phyloP scores from a whole-genome alignment of 2,329 filamentous ascomycete genomes.

The Sphaerostilbella broomeana region DNA sequence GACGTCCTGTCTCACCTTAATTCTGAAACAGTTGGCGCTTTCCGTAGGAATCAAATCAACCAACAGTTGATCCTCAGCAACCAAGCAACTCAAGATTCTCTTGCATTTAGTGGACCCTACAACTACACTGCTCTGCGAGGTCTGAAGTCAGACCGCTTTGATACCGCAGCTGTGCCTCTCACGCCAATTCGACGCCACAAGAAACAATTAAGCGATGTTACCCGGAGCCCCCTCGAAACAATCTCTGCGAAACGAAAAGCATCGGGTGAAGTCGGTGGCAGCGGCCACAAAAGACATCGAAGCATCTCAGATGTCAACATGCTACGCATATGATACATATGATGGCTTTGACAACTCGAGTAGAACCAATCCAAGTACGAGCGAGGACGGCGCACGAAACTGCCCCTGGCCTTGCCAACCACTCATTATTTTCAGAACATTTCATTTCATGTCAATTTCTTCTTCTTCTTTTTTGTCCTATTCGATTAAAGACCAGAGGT shows the following conservation, averaged over 20 bases:
- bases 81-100: conserved; percentile 54
- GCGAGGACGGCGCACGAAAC: conserved; percentile 37
- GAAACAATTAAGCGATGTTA: conserved; percentile 36
- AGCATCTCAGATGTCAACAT: conserved; percentile 52
- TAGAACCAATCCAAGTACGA: conserved; percentile 31
- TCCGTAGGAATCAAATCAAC: conserved; percentile 63
- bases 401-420: conserved; percentile 35
- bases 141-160: conserved; percentile 59
- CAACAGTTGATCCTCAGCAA: conserved; percentile 54
- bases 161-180: conserved; percentile 60
- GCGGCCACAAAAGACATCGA: conserved; percentile 49
- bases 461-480: neutral
- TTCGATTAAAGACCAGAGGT: conserved; percentile 5
- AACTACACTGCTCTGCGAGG: conserved; percentile 55
- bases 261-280: conserved; percentile 33
- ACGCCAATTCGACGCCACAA: conserved; percentile 59
- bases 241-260: conserved; percentile 51
- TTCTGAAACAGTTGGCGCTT: conserved; percentile 65
- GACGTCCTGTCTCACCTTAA: conserved; percentile 54
- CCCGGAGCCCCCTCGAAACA: conserved; percentile 44
- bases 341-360: conserved; percentile 2
- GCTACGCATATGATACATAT: conserved; percentile 35
- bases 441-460: conserved; percentile 2
- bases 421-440: conserved; percentile 7
- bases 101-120: conserved; percentile 55